Percentiles rank a stretch among this genome's conserved stretches.
These are phyloP conservation scores for Rutstroemia sp. DNA, from an alignment of 2,329 filamentous ascomycete species.

Conservation along the genomic window DNA sequence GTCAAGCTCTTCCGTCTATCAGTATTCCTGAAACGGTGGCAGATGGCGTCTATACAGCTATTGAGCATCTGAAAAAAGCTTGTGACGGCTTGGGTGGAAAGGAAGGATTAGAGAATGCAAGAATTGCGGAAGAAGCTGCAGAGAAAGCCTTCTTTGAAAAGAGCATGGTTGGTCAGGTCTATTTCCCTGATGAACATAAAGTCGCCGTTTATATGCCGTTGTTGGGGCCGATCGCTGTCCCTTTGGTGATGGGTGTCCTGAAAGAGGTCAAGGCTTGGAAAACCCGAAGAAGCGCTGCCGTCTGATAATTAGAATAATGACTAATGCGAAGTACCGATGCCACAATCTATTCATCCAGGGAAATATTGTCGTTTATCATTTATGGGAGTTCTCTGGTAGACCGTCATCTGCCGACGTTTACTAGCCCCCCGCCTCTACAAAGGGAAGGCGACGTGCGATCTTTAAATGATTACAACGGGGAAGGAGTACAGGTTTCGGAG, in stretches of 20 bases:
- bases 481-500: too few relatives aligned
- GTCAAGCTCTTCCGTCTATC: conserved; percentile 77
- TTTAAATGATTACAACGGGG: too few relatives aligned
- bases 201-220: conserved; percentile 91
- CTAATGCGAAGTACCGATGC: background rate
- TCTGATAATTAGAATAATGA: conserved; percentile 5
- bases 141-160: conserved; percentile 97
- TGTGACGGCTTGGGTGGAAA: conserved; percentile 61
- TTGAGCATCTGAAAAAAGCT: conserved; percentile 68
- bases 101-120: conserved; percentile 70
- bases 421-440: too few relatives aligned
- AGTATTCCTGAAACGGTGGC: conserved; percentile 84
- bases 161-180: conserved; percentile 97
- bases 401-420: too few relatives aligned
- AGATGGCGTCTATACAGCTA: conserved; percentile 72
- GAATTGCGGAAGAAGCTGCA: conserved; percentile 78
- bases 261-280: conserved; percentile 62
- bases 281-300: conserved; percentile 19
- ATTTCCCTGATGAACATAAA: conserved; percentile 98
- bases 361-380: too few relatives aligned
- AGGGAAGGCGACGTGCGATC: too few relatives aligned
- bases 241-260: conserved; percentile 72
- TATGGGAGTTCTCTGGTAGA: too few relatives aligned
- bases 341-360: background rate
- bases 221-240: conserved; percentile 83